Evolutionary conservation across 441 rosid species (phyloP).

Genomic region (Kokia cookei): DNA sequence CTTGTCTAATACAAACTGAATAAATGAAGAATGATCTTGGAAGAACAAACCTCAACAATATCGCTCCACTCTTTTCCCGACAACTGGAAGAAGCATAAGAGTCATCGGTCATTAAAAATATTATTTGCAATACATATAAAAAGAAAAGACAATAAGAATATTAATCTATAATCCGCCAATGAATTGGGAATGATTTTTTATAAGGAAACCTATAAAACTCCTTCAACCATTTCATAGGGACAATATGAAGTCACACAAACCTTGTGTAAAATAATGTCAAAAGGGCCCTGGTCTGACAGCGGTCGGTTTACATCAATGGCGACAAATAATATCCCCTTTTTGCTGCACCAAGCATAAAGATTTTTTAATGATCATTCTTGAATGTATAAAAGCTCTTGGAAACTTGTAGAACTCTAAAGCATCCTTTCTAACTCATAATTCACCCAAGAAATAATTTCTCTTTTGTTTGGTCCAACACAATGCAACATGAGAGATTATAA

Average conservation of each 20-base stretch:
- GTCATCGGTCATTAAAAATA: conserved; percentile 20
- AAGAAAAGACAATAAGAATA: not conserved
- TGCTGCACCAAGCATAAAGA: conserved; percentile 44
- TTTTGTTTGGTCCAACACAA: not conserved
- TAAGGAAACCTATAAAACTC: not conserved
- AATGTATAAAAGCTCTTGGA: not conserved
- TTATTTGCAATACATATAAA: not conserved
- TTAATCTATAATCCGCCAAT: conserved; percentile 4
- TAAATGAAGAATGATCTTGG: conserved; percentile 9
- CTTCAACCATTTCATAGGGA: not conserved
- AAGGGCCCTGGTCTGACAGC: conserved; percentile 89
- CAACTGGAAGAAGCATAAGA: conserved; percentile 48
- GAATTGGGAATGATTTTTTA: conserved; percentile 1
- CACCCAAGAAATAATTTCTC: conserved; percentile 1
- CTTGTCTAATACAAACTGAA: not conserved
- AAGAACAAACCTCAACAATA: conserved; percentile 65
- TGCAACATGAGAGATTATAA: not conserved
- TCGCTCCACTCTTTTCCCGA: conserved; percentile 76
- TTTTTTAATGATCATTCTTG: conserved; percentile 1
- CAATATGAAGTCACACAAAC: conserved; percentile 31
- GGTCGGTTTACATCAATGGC: conserved; percentile 65
- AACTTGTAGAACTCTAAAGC: not conserved
- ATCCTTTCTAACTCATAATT: not conserved
- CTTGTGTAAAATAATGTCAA: conserved; percentile 89
- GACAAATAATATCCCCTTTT: conserved; percentile 65